These are phyloP conservation scores for Scytalidium lignicola DNA, from an alignment of 2,329 filamentous ascomycete species.

Conservation along the genomic window DNA sequence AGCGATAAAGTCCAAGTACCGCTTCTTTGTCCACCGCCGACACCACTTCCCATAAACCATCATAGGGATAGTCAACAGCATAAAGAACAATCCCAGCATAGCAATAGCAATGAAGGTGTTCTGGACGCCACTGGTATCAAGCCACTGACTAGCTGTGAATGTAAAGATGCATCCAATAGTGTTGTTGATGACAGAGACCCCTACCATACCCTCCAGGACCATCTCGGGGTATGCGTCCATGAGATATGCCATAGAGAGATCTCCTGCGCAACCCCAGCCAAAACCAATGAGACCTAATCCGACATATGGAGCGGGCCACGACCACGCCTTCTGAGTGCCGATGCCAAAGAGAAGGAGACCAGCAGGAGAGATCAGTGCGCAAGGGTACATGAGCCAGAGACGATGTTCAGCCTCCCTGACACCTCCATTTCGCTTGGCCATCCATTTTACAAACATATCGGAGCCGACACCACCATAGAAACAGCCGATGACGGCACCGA, in stretches of 20 bases:
- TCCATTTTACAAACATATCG: slow-evolving; percentile 49
- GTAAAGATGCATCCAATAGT: slow-evolving; percentile 49
- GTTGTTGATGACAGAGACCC: slow-evolving; percentile 53
- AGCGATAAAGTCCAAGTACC: slow-evolving; percentile 42
- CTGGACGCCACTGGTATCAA: slow-evolving; percentile 38
- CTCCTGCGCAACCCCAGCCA: slow-evolving; percentile 53
- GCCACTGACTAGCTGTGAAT: slow-evolving; percentile 44
- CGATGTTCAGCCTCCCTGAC: slow-evolving; percentile 36
- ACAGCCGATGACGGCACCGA: slow-evolving; percentile 50
- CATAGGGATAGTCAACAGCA: slow-evolving; percentile 48
- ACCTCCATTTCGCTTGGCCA: slow-evolving; percentile 23
- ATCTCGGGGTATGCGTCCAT: slow-evolving; percentile 53
- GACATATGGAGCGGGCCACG: slow-evolving; percentile 49
- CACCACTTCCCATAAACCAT: slow-evolving; percentile 47
- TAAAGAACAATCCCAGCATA: slow-evolving; percentile 44
- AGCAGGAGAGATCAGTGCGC: slow-evolving; percentile 27
- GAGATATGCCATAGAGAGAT: slow-evolving; percentile 49
- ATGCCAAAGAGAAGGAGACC: slow-evolving; percentile 38
- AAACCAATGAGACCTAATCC: slow-evolving; percentile 54
- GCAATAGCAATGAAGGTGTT: slow-evolving; percentile 48
- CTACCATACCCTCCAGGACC: slow-evolving; percentile 54
- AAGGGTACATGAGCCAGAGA: slow-evolving; percentile 28
- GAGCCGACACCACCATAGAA: slow-evolving; percentile 53
- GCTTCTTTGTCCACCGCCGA: slow-evolving; percentile 40
- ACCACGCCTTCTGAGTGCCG: slow-evolving; percentile 38